A percentile compares a stretch with the other conserved stretches of the same genome.
Evolutionary conservation across 768 basidiomycete genomes (phyloP).

Genomic region (Trametes maxima): DNA sequence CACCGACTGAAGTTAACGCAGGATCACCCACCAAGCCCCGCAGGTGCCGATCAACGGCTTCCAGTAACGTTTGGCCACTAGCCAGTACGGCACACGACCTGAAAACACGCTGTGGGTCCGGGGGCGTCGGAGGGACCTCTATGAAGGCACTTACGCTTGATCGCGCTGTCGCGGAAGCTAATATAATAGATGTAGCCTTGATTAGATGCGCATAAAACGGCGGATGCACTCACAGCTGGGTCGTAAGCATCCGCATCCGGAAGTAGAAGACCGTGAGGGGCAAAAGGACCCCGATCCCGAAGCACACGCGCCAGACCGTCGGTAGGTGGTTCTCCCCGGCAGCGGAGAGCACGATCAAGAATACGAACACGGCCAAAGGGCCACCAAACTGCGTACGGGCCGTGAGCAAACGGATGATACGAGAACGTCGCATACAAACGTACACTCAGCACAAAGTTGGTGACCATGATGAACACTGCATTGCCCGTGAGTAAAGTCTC

Average conservation of each 20-base stretch:
- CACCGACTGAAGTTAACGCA: neutral
- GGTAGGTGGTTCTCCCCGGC: constrained; percentile 61
- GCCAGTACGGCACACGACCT: constrained; percentile 61
- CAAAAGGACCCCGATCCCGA: constrained; percentile 61
- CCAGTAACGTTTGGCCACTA: constrained; percentile 69
- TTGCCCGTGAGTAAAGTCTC: neutral
- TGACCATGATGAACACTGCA: constrained; percentile 75
- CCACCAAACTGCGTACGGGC: constrained; percentile 54
- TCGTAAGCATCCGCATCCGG: constrained; percentile 72
- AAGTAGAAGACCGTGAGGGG: constrained; percentile 73
- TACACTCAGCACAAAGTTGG: constrained; percentile 69
- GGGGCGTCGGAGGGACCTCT: neutral
- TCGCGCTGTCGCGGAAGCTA: constrained; percentile 56
- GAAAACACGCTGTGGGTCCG: neutral
- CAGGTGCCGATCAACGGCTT: constrained; percentile 67
- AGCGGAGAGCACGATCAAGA: constrained; percentile 68
- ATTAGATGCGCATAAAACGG: neutral
- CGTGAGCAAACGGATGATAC: constrained; percentile 11
- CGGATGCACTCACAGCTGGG: constrained; percentile 46
- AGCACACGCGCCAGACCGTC: constrained; percentile 70
- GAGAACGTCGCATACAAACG: constrained; percentile 25
- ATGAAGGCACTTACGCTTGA: constrained; percentile 50
- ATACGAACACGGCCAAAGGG: constrained; percentile 65
- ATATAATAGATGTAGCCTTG: constrained; percentile 3
- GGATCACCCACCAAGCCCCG: constrained; percentile 59